Percentiles rank a stretch among this genome's conserved stretches.
Conservation (phyloP, 306 rosid genomes). For the Malus sylvestris region DNA sequence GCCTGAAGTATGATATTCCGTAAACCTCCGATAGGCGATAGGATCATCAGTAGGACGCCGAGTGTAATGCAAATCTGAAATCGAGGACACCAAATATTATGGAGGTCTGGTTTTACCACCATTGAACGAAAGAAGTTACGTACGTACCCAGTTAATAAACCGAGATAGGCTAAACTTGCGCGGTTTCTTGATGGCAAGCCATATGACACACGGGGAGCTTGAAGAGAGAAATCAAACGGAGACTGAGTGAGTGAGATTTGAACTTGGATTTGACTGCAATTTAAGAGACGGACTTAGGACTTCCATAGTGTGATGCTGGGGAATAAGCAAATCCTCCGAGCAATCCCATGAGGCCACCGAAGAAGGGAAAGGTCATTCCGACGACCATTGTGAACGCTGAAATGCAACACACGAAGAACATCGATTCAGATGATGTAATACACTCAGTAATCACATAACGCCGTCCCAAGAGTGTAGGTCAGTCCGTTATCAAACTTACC, state of each 20-base stretch:
- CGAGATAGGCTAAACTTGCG: conserved; percentile 49
- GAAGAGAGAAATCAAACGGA: conserved; percentile 1
- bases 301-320: conserved; percentile 67
- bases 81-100: no score
- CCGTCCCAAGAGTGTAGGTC: no score
- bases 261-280: not conserved
- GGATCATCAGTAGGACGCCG: conserved; percentile 50
- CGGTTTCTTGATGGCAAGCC: conserved; percentile 22
- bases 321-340: conserved; percentile 77
- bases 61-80: not conserved
- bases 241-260: not conserved
- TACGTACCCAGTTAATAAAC: conserved; percentile 48
- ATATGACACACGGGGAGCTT: conserved; percentile 56
- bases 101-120: no score
- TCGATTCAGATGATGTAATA: no score
- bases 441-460: no score
- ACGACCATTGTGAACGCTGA: conserved; percentile 67
- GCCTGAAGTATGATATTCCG: conserved; percentile 48
- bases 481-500: conserved; percentile 30
- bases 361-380: conserved; percentile 68
- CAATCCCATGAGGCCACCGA: conserved; percentile 54
- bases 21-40: conserved; percentile 66
- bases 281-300: not conserved
- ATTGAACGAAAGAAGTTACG: no score
- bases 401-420: not conserved